phyloP scores from a whole-genome alignment of 2,329 filamentous ascomycete genomes.

The Claviceps sp. region DNA sequence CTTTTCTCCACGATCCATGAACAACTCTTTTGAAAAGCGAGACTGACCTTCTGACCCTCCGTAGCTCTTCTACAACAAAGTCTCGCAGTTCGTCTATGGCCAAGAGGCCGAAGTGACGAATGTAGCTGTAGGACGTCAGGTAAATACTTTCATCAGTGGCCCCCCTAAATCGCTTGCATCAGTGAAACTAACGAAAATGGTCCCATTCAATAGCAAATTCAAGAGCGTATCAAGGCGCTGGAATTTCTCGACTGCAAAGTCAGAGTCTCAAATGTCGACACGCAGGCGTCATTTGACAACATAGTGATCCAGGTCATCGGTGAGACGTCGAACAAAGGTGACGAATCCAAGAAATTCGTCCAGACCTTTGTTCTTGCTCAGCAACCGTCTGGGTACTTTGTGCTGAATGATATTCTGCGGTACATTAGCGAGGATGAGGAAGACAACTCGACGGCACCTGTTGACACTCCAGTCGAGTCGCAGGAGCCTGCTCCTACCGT shows the following conservation, averaged over 20 bases:
- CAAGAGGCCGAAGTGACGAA: constrained; percentile 78
- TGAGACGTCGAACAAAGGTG: constrained; percentile 88
- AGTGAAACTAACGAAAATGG: constrained; percentile 6
- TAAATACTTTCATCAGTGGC: constrained; percentile 22
- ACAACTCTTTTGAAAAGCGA: background rate
- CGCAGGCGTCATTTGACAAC: constrained; percentile 80
- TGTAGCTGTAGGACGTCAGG: constrained; percentile 77
- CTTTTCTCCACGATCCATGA: constrained; percentile 10
- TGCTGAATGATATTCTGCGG: constrained; percentile 94
- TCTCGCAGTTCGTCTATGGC: constrained; percentile 88
- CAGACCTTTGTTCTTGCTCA: constrained; percentile 96
- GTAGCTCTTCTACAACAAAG: constrained; percentile 88
- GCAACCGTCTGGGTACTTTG: constrained; percentile 94
- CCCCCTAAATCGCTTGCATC: background rate
- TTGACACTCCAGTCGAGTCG: constrained; percentile 17
- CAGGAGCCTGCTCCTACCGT: constrained; percentile 17
- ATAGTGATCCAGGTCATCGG: constrained; percentile 98
- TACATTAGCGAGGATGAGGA: constrained; percentile 80
- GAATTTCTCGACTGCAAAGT: constrained; percentile 98
- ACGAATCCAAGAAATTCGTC: constrained; percentile 87
- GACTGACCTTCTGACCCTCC: background rate
- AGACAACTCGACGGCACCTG: constrained; percentile 37
- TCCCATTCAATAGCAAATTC: constrained; percentile 56
- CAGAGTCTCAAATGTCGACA: constrained; percentile 93
- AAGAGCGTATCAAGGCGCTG: constrained; percentile 84